These are phyloP conservation scores for Echria macrotheca DNA, from an alignment of 495 filamentous ascomycete species.

Conservation along the genomic window DNA sequence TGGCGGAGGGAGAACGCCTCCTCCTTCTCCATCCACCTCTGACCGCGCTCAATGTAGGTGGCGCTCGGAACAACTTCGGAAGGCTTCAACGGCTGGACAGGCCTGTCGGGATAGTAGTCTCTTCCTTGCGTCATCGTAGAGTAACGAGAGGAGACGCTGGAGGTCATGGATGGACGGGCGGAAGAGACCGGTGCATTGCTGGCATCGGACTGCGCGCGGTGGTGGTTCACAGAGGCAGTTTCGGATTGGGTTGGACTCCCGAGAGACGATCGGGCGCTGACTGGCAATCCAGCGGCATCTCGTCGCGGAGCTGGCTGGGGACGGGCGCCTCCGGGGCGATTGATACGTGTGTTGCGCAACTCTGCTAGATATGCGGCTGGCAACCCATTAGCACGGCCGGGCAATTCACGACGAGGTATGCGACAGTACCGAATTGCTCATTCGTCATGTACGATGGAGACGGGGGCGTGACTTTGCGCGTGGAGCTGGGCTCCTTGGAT, in stretches of 20 bases:
- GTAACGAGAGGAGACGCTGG: slow-evolving; percentile 38
- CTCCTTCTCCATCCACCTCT: slow-evolving; percentile 81
- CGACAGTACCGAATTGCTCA: slow-evolving; percentile 73
- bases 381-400: slow-evolving; percentile 28
- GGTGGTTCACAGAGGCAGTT: slow-evolving; percentile 31
- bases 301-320: slow-evolving; percentile 55
- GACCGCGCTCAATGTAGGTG: slow-evolving; percentile 72
- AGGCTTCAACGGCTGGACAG: slow-evolving; percentile 38
- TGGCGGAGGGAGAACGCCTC: slow-evolving; percentile 71
- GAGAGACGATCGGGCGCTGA: slow-evolving; percentile 29
- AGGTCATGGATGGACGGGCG: slow-evolving; percentile 29
- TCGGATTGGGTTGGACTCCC: slow-evolving; percentile 37
- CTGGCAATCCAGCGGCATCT: slow-evolving; percentile 22
- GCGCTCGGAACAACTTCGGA: slow-evolving; percentile 51
- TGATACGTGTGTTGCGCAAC: slow-evolving; percentile 71
- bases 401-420: slow-evolving; percentile 9
- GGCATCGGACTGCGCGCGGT: slow-evolving; percentile 30
- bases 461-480: slow-evolving; percentile 63
- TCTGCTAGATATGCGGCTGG: slow-evolving; percentile 72
- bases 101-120: slow-evolving; percentile 41
- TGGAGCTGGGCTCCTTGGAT: slow-evolving; percentile 29
- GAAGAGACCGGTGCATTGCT: slow-evolving; percentile 12
- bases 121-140: slow-evolving; percentile 32
- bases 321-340: slow-evolving; percentile 71
- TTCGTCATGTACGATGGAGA: slow-evolving; percentile 78